Evolutionary conservation across 2,329 filamentous ascomycete genomes (phyloP).

Genomic region (Raffaelea albimanens): DNA sequence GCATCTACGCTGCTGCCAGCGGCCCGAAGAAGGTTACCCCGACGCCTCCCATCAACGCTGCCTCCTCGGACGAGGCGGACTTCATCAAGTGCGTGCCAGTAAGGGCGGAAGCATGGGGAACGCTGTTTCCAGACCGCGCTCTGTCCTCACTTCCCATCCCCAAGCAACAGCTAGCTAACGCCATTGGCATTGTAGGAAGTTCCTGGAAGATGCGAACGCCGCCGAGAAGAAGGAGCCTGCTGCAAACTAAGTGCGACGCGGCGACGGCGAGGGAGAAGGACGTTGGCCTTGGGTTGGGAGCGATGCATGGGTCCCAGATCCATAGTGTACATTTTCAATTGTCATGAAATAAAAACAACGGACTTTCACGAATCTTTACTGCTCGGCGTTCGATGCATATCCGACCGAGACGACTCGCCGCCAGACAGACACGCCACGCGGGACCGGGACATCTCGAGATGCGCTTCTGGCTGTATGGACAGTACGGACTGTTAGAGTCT

Average conservation of each 20-base stretch:
- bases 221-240: conserved; percentile 28
- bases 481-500: no score
- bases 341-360: conserved; percentile 3
- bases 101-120: no score
- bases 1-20: conserved; percentile 31
- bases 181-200: conserved; percentile 27
- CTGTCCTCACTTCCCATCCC: neutral
- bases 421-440: no score
- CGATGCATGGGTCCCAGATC: neutral
- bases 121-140: neutral
- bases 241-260: conserved; percentile 7
- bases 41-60: conserved; percentile 49
- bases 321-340: conserved; percentile 3
- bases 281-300: neutral
- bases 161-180: neutral
- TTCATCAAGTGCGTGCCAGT: conserved; percentile 49
- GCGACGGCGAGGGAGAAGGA: neutral
- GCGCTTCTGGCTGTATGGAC: no score
- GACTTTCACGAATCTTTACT: no score
- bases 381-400: no score
- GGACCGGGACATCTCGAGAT: no score
- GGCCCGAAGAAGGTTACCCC: conserved; percentile 31
- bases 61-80: conserved; percentile 52
- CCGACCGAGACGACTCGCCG: no score
- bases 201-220: conserved; percentile 32